Percentiles rank a stretch among this genome's conserved stretches.
phyloP scores from a whole-genome alignment of 805 yeast species.

The Yamadazyma sp. region DNA sequence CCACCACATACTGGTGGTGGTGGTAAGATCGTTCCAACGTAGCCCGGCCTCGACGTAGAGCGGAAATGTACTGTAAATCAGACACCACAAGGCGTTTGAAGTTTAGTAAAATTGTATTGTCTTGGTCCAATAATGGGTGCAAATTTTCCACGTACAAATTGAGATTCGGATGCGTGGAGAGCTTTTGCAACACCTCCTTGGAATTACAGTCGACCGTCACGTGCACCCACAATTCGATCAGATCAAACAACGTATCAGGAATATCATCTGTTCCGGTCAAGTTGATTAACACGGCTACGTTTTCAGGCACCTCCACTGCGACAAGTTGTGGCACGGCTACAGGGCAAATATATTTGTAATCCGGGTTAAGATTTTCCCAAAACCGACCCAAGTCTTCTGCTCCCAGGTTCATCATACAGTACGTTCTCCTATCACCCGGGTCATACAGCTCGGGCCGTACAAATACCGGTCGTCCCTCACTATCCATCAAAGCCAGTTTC shows the following conservation, averaged over 20 bases:
- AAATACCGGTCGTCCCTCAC: not conserved
- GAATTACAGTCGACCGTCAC: not conserved
- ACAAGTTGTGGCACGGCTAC: not conserved
- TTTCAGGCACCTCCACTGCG: not conserved
- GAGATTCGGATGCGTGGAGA: slow-evolving; percentile 5
- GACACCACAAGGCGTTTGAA: slow-evolving; percentile 1
- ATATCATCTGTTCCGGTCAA: not conserved
- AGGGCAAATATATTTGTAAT: not conserved
- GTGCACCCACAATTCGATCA: slow-evolving; percentile 1
- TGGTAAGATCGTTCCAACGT: slow-evolving; percentile 1
- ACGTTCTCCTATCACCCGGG: not conserved
- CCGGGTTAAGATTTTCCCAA: no score
- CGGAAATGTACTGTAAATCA: not conserved
- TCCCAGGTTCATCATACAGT: slow-evolving; percentile 1
- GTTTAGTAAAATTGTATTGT: slow-evolving; percentile 1
- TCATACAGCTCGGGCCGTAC: not conserved
- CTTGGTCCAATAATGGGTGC: slow-evolving; percentile 1
- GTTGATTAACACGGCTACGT: not conserved
- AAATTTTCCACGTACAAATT: slow-evolving; percentile 6
- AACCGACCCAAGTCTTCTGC: no score
- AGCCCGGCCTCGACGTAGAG: not conserved
- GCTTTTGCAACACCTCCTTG: slow-evolving; percentile 1
- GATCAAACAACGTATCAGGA: not conserved
- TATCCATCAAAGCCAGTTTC: slow-evolving; percentile 2
- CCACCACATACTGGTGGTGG: slow-evolving; percentile 21